Percentiles rank a stretch among this genome's conserved stretches.
phyloP scores from a whole-genome alignment of 78 protist species.

The Thecamonas trahens region DNA sequence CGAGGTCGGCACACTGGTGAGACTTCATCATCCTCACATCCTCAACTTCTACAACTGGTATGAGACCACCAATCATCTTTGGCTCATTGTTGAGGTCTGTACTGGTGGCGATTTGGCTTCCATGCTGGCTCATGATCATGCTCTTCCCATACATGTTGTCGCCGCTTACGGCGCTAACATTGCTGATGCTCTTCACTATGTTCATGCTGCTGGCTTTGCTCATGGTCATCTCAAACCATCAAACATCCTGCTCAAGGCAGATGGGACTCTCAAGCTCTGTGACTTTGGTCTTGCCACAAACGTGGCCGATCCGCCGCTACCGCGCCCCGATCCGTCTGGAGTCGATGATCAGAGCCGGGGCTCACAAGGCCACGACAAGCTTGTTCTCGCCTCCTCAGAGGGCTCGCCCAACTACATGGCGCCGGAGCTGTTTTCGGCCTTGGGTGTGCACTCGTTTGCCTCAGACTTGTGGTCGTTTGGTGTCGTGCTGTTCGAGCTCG shows the following conservation, averaged over 20 bases:
- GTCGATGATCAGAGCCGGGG: too few species aligned
- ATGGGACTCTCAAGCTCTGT: slow-evolving; percentile 25
- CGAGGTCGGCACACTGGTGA: slow-evolving; percentile 32
- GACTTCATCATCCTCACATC: slow-evolving; percentile 25
- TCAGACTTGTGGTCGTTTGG: slow-evolving; percentile 69
- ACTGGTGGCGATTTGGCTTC: slow-evolving; percentile 22
- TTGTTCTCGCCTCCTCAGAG: too few species aligned
- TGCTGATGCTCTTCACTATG: too few species aligned
- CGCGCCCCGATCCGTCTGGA: too few species aligned
- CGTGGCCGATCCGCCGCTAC: too few species aligned
- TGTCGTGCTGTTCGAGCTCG: slow-evolving; percentile 24
- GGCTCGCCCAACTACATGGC: slow-evolving; percentile 54
- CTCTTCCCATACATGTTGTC: too few species aligned
- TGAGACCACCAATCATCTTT: slow-evolving; percentile 57
- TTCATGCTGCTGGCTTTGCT: too few species aligned
- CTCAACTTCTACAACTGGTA: slow-evolving; percentile 45
- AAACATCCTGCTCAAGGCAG: slow-evolving; percentile 28
- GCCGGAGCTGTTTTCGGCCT: slow-evolving; percentile 39
- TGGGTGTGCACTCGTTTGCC: not conserved
- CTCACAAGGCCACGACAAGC: too few species aligned
- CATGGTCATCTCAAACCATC: slow-evolving; percentile 36
- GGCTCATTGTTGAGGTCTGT: slow-evolving; percentile 59
- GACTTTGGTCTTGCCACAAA: slow-evolving; percentile 28
- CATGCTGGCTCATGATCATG: too few species aligned
- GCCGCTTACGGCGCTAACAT: too few species aligned